Conservation (phyloP, 306 rosid species). For the Castanospermum australe region DNA sequence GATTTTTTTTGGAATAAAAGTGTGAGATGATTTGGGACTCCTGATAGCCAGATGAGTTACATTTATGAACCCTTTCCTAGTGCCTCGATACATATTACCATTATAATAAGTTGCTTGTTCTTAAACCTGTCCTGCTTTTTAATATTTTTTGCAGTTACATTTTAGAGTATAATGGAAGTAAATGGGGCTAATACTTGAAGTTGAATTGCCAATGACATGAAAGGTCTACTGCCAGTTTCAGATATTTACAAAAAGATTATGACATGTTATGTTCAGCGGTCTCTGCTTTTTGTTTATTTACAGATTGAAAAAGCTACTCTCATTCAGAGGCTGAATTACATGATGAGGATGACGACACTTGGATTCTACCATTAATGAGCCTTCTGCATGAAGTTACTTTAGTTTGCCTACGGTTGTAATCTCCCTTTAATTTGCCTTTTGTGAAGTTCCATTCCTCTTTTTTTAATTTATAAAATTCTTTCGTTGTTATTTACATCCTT, state of each 20-base stretch:
- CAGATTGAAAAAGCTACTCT: neutral
- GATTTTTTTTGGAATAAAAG: neutral
- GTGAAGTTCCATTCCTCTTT: neutral
- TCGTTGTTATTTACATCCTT: constrained; percentile 1
- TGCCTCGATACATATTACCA: neutral
- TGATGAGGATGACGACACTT: neutral
- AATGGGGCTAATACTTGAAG: neutral
- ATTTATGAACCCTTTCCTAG: neutral
- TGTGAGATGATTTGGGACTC: neutral
- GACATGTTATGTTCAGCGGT: neutral
- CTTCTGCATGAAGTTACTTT: neutral
- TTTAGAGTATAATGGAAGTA: neutral
- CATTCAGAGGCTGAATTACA: neutral
- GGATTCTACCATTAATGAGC: neutral
- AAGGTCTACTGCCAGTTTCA: neutral
- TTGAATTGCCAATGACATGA: neutral
- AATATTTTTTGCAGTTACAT: neutral
- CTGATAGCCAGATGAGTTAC: neutral
- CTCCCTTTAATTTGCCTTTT: neutral
- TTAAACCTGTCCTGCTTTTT: neutral
- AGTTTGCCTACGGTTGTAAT: neutral
- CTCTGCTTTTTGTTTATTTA: neutral
- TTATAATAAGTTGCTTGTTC: neutral
- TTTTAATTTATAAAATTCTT: neutral
- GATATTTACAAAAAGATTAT: neutral